phyloP scores from a whole-genome alignment of 2,329 filamentous ascomycete genomes.

The Fusarium hostae region DNA sequence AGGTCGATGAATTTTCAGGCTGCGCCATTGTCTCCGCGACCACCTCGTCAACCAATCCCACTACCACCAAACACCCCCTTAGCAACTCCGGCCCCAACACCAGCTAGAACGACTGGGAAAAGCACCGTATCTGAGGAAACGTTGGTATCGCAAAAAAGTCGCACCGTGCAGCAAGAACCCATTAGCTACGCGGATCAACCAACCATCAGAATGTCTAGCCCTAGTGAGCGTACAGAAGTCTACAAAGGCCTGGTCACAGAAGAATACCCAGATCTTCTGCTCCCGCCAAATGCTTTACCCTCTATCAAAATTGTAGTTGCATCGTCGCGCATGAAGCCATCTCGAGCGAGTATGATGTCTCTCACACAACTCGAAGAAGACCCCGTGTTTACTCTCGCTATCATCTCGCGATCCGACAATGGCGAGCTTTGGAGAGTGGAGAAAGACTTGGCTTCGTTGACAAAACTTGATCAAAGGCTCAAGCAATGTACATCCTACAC shows the following conservation, averaged over 20 bases:
- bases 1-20: slow-evolving; percentile 58
- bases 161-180: slow-evolving; percentile 9
- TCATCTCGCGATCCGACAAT: slow-evolving; percentile 80
- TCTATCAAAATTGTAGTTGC: slow-evolving; percentile 88
- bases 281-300: slow-evolving; percentile 88
- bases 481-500: slow-evolving; percentile 78
- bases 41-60: slow-evolving; percentile 78
- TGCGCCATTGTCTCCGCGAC: slow-evolving; percentile 75
- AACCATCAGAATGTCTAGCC: slow-evolving; percentile 49
- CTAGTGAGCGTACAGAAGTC: slow-evolving; percentile 63
- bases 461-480: slow-evolving; percentile 83
- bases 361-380: slow-evolving; percentile 87
- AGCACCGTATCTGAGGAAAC: slow-evolving; percentile 21
- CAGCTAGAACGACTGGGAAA: slow-evolving; percentile 52
- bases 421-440: slow-evolving; percentile 93
- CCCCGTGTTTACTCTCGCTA: slow-evolving; percentile 89
- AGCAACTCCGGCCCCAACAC: slow-evolving; percentile 57
- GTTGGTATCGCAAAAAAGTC: slow-evolving; percentile 19
- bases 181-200: slow-evolving; percentile 28
- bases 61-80: slow-evolving; percentile 76
- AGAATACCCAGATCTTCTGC: slow-evolving; percentile 84
- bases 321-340: slow-evolving; percentile 94
- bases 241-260: slow-evolving; percentile 85
- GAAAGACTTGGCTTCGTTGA: slow-evolving; percentile 85
- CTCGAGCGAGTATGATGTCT: slow-evolving; percentile 83